Evolutionary conservation across 495 filamentous ascomycete genomes (phyloP), one percentile per base, ranked within the genome.

Genomic region (Durotheca rogersii): DNA sequence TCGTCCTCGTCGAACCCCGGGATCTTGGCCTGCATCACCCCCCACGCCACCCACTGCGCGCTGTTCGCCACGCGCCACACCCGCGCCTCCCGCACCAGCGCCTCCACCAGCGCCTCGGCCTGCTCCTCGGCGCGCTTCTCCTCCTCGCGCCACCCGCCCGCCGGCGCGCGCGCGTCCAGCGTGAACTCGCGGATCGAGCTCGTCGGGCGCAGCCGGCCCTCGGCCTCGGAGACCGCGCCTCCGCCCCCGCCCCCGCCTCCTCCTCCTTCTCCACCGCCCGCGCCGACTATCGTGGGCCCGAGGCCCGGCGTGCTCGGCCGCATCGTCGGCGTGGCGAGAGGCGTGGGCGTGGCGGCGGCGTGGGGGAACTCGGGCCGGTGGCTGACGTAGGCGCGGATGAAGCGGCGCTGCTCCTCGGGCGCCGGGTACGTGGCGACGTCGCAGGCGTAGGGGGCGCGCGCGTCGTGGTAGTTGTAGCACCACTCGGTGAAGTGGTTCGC

Each of bases 401-500:
- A 97, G 36, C 84, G 85, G 35, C 74, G 75, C 58, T 97, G 93
- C 59, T 97, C 83, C 46, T 88, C 86, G 0, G 75, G 72, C 0
- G 78, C 91, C 0, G 94, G 94, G 65, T 93, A 97, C 29, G 66
- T 60, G 21, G 61, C 63, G n/a, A 79, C 79, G 54, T 86, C 76
- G 69, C 88, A 86, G 7, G 76, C 78, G 72, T 84, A 83, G 2
- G 90, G 74, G 6, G 56, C 66, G 14, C 70, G 66, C 1, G 79
- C 62, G 61, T 91, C 81, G 60, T 95, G 90, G 65, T 99, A 99
- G 66, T 99, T 88, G 72, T 96, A 94, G 65, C 90, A 95, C 93
- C 93, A 99, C 69, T 99, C 93, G 58, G 89, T 83, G 69, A 97
- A 99, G 67, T 99, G 93, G 67, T 99, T 99, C 40, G 90, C 93